Conservation (phyloP, 2,329 filamentous ascomycete genomes). For the Clonostachys chloroleuca region DNA sequence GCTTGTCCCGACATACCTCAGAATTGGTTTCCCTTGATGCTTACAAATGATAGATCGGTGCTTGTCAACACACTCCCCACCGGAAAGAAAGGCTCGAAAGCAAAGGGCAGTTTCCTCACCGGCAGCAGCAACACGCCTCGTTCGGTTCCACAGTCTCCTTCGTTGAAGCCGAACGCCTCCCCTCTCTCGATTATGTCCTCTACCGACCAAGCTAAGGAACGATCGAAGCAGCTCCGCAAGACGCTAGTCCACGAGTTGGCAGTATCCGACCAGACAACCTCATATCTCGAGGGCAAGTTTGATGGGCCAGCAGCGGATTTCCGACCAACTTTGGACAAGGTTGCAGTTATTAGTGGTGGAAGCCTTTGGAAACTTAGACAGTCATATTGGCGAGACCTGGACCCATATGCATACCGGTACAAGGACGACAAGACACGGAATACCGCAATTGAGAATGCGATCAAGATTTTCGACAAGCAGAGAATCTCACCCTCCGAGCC, state of each 20-base stretch:
- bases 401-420: slow-evolving; percentile 60
- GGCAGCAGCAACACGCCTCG: neutral
- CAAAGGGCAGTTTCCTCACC: slow-evolving; percentile 15
- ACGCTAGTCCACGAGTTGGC: slow-evolving; percentile 59
- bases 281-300: slow-evolving; percentile 46
- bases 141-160: slow-evolving; percentile 35
- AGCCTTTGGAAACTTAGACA: slow-evolving; percentile 51
- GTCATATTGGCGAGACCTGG: slow-evolving; percentile 58
- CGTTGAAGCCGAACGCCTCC: slow-evolving; percentile 48
- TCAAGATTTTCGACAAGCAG: slow-evolving; percentile 55
- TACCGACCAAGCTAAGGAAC: slow-evolving; percentile 45
- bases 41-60: slow-evolving; percentile 17
- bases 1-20: too few relatives aligned
- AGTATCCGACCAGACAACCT: slow-evolving; percentile 42
- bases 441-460: slow-evolving; percentile 55
- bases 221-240: slow-evolving; percentile 46
- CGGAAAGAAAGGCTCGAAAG: slow-evolving; percentile 17
- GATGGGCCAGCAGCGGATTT: slow-evolving; percentile 49
- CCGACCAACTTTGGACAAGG: slow-evolving; percentile 49
- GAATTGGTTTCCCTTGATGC: too few relatives aligned
- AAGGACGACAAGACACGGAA: slow-evolving; percentile 49
- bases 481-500: slow-evolving; percentile 50
- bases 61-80: slow-evolving; percentile 24
- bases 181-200: slow-evolving; percentile 46
- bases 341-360: slow-evolving; percentile 44